phyloP scores from a whole-genome alignment of 1,284 basidiomycete species.

The Volvariella surrecta region DNA sequence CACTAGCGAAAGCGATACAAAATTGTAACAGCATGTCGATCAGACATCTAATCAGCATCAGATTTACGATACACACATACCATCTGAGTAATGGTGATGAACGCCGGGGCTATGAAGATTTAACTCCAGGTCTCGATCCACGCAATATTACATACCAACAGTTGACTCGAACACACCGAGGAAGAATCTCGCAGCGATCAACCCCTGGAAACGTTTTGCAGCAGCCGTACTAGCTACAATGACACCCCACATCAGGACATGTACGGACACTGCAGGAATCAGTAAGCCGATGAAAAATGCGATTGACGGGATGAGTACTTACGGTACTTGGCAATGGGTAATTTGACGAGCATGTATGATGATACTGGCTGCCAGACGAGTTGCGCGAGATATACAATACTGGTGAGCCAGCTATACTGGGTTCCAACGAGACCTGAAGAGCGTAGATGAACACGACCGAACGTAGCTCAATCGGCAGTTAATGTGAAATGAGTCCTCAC shows the following conservation, averaged over 20 bases:
- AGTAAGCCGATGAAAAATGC: neutral
- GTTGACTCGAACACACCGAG: conserved; percentile 36
- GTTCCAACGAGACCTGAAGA: conserved; percentile 27
- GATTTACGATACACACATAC: conserved; percentile 9
- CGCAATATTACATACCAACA: conserved; percentile 21
- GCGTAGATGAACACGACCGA: neutral
- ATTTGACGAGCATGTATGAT: conserved; percentile 31
- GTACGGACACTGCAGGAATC: conserved; percentile 22
- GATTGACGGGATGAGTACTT: conserved; percentile 5
- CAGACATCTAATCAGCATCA: neutral
- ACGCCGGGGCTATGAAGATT: conserved; percentile 23
- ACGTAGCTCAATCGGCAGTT: too few relatives aligned
- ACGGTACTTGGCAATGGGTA: conserved; percentile 35
- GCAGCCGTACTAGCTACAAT: conserved; percentile 27
- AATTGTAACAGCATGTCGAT: too few relatives aligned
- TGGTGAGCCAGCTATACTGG: conserved; percentile 37
- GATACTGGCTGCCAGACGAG: conserved; percentile 37
- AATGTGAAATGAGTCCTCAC: conserved; percentile 14
- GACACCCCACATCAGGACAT: conserved; percentile 34
- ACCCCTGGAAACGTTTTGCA: conserved; percentile 29
- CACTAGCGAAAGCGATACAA: conserved; percentile 18
- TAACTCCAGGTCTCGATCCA: neutral
- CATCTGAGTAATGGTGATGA: conserved; percentile 37
- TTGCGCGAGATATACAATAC: conserved; percentile 37
- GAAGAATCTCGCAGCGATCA: conserved; percentile 31